A percentile compares a stretch with the other conserved stretches of the same genome.
Evolutionary conservation across 2,329 filamentous ascomycete genomes (phyloP).

Genomic region (Diaporthe sp.): DNA sequence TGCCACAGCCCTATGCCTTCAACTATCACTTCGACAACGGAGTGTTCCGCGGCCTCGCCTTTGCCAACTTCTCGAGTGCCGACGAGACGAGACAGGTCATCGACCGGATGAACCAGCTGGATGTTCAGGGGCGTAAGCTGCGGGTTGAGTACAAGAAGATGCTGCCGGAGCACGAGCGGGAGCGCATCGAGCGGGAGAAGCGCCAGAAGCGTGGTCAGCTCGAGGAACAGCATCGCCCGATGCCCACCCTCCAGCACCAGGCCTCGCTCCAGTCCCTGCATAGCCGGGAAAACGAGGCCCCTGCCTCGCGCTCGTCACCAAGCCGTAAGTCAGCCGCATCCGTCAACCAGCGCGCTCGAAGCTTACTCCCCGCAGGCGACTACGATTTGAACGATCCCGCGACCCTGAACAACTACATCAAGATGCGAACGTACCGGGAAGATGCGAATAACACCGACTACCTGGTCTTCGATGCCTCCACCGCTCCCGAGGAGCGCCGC

Average conservation of each 20-base stretch:
- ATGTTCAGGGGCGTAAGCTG: slow-evolving; percentile 93
- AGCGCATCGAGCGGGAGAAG: slow-evolving; percentile 97
- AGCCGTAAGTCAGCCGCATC: slow-evolving; percentile 55
- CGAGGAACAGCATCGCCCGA: slow-evolving; percentile 91
- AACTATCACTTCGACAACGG: slow-evolving; percentile 99
- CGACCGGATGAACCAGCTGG: slow-evolving; percentile 93
- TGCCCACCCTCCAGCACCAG: slow-evolving; percentile 81
- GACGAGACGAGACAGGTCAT: slow-evolving; percentile 96
- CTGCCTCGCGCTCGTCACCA: slow-evolving; percentile 63
- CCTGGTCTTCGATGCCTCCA: slow-evolving; percentile 84
- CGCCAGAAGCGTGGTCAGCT: slow-evolving; percentile 94
- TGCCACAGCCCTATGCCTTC: slow-evolving; percentile 97
- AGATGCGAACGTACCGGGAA: slow-evolving; percentile 64
- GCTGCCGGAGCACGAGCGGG: slow-evolving; percentile 93
- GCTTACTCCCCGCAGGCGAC: slow-evolving; percentile 38
- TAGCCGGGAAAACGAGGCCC: slow-evolving; percentile 72
- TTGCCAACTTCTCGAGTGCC: slow-evolving; percentile 97
- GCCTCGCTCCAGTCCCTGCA: slow-evolving; percentile 85
- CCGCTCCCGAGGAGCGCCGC: slow-evolving; percentile 86
- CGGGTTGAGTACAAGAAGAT: slow-evolving; percentile 99
- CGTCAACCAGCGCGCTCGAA: too few relatives aligned
- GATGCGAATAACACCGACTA: slow-evolving; percentile 71
- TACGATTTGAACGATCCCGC: slow-evolving; percentile 89
- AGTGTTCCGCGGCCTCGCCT: slow-evolving; percentile 94
- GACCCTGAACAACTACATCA: slow-evolving; percentile 89